These are phyloP conservation scores for Adansonia digitata DNA, from an alignment of 345 rosid genomes.

Conservation along the genomic window DNA sequence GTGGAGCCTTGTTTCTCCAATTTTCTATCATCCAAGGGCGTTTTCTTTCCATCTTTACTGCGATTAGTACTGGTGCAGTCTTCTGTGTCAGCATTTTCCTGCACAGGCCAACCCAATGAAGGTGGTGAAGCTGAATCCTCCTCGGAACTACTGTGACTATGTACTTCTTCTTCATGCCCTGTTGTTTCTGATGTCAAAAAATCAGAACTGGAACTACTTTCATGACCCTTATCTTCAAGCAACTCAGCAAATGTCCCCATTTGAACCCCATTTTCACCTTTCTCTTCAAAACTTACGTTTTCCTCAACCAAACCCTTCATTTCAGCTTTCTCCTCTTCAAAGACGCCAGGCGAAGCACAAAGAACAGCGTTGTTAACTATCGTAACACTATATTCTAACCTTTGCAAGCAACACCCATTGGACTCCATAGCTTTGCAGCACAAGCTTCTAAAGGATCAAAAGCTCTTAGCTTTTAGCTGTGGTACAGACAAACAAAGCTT, in stretches of 20 bases:
- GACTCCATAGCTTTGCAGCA: slow-evolving; percentile 25
- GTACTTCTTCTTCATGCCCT: slow-evolving; percentile 57
- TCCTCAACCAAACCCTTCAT: slow-evolving; percentile 45
- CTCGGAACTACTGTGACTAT: slow-evolving; percentile 56
- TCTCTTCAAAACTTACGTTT: slow-evolving; percentile 25
- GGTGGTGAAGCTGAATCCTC: slow-evolving; percentile 54
- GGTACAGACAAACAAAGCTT: slow-evolving; percentile 33
- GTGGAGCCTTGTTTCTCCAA: slow-evolving; percentile 40
- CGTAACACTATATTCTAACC: slow-evolving; percentile 29
- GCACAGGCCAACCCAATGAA: slow-evolving; percentile 42
- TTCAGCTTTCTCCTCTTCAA: slow-evolving; percentile 26
- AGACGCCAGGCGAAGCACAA: slow-evolving; percentile 31
- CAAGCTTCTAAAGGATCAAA: slow-evolving; percentile 32
- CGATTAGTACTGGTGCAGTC: slow-evolving; percentile 41
- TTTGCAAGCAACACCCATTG: slow-evolving; percentile 31
- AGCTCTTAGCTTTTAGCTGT: slow-evolving; percentile 20
- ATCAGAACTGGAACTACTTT: slow-evolving; percentile 76
- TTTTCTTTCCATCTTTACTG: slow-evolving; percentile 28
- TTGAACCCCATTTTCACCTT: slow-evolving; percentile 23
- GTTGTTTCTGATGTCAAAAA: slow-evolving; percentile 57
- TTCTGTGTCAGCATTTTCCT: slow-evolving; percentile 27
- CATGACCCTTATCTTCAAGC: slow-evolving; percentile 46
- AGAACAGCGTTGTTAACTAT: slow-evolving; percentile 42
- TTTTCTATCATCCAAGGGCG: slow-evolving; percentile 28
- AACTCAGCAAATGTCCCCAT: slow-evolving; percentile 43